Conservation (phyloP, 1,284 basidiomycete genomes). For the Microbotryomycetes sp. region DNA sequence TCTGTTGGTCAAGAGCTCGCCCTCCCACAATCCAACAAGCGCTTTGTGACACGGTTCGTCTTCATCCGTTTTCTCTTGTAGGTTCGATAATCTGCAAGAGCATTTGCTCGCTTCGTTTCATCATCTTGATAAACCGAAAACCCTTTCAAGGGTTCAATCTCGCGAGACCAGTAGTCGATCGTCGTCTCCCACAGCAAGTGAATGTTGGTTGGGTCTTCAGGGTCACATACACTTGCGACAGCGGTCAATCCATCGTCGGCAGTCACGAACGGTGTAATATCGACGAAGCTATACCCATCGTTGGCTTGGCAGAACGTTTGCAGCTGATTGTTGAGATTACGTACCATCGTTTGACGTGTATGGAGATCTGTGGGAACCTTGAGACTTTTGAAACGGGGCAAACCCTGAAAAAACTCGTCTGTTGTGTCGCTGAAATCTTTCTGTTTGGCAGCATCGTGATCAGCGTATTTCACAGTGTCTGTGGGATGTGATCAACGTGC, state of each 20-base stretch:
- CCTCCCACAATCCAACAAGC: too few species aligned
- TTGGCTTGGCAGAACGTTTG: slow-evolving; percentile 7
- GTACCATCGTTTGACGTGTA: slow-evolving; percentile 13
- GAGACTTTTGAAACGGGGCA: neutral
- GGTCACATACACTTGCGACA: slow-evolving; percentile 1
- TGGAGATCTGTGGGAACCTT: slow-evolving; percentile 11
- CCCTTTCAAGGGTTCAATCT: slow-evolving; percentile 8
- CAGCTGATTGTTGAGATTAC: slow-evolving; percentile 14
- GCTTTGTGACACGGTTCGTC: too few species aligned
- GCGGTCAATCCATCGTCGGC: neutral
- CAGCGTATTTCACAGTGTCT: too few species aligned
- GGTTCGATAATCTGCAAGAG: too few species aligned
- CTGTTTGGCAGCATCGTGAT: too few species aligned
- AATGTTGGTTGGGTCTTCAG: slow-evolving; percentile 17
- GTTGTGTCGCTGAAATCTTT: too few species aligned
- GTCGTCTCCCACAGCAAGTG: slow-evolving; percentile 25
- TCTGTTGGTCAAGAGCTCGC: too few species aligned
- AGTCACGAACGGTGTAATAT: slow-evolving; percentile 5
- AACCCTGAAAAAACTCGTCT: too few species aligned
- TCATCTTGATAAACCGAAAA: too few species aligned
- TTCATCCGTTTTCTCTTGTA: too few species aligned
- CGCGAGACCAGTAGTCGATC: slow-evolving; percentile 9
- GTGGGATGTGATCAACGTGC: too few species aligned
- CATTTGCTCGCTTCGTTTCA: too few species aligned
- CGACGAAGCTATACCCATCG: slow-evolving; percentile 7